Percentiles rank a stretch among this genome's conserved stretches.
phyloP scores from a whole-genome alignment of 495 filamentous ascomycete genomes.

The Neurospora africana region DNA sequence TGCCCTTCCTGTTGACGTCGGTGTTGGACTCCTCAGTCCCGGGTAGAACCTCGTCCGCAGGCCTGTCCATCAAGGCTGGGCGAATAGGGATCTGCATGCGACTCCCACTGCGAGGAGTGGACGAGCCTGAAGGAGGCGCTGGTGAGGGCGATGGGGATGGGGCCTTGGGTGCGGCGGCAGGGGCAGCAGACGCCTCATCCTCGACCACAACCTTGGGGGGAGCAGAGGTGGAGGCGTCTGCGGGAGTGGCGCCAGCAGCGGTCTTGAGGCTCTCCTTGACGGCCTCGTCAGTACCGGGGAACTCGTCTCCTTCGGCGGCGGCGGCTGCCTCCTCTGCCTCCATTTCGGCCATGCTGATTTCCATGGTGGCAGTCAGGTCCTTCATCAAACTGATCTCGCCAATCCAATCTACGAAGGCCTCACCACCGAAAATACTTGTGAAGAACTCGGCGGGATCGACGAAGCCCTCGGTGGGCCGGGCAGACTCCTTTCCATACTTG shows the following conservation, averaged over 20 bases:
- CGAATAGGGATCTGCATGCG: slow-evolving; percentile 56
- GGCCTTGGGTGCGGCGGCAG: slow-evolving; percentile 8
- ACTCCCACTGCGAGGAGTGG: slow-evolving; percentile 43
- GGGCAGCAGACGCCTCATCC: slow-evolving; percentile 23
- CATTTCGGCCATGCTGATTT: slow-evolving; percentile 68
- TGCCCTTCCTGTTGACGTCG: slow-evolving; percentile 51
- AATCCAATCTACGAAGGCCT: slow-evolving; percentile 86
- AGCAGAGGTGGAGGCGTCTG: slow-evolving; percentile 17
- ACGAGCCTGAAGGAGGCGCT: slow-evolving; percentile 46
- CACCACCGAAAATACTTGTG: slow-evolving; percentile 94
- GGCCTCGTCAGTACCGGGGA: slow-evolving; percentile 37
- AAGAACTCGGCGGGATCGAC: slow-evolving; percentile 98
- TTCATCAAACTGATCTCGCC: slow-evolving; percentile 90
- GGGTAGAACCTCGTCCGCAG: slow-evolving; percentile 72
- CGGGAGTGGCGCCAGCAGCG: slow-evolving; percentile 12
- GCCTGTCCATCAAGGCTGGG: slow-evolving; percentile 77
- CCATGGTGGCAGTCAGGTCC: slow-evolving; percentile 81
- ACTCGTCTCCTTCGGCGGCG: slow-evolving; percentile 29
- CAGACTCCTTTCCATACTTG: slow-evolving; percentile 88
- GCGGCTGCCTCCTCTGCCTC: slow-evolving; percentile 48
- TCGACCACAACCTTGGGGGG: slow-evolving; percentile 33
- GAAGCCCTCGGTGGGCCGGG: slow-evolving; percentile 80
- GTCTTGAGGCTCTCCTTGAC: slow-evolving; percentile 39
- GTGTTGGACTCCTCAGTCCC: slow-evolving; percentile 62
- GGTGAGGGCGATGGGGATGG: slow-evolving; percentile 27